Conservation (phyloP, 768 basidiomycete genomes). For the Austroboletus festivus region DNA sequence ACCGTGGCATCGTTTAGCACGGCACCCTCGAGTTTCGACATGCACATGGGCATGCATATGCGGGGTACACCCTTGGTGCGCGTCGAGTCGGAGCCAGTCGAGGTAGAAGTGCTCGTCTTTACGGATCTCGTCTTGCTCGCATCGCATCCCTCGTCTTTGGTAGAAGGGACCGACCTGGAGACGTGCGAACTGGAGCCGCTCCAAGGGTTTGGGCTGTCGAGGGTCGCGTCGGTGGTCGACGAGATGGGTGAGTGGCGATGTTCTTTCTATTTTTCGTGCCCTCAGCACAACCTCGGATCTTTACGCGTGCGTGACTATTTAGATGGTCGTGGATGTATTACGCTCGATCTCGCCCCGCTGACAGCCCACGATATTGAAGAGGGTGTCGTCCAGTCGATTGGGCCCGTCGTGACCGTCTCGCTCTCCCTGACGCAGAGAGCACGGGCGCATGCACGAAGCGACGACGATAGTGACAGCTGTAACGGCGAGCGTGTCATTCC, state of each 20-base stretch:
- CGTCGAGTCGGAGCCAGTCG: constrained; percentile 23
- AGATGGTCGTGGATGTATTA: constrained; percentile 35
- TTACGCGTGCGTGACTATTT: too few species aligned
- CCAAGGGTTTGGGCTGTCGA: constrained; percentile 43
- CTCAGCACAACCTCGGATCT: neutral
- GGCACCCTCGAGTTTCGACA: constrained; percentile 30
- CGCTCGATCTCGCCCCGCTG: constrained; percentile 52
- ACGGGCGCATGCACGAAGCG: too few species aligned
- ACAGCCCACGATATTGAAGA: constrained; percentile 37
- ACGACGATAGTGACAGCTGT: neutral
- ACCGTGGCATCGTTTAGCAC: constrained; percentile 27
- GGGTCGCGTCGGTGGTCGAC: constrained; percentile 47
- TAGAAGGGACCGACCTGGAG: constrained; percentile 16
- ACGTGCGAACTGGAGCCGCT: constrained; percentile 41
- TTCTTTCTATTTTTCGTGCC: neutral
- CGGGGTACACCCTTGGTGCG: constrained; percentile 19
- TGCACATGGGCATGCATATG: constrained; percentile 7
- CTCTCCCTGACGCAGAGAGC: constrained; percentile 28
- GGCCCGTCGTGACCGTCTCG: constrained; percentile 34
- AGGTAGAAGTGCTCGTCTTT: constrained; percentile 52
- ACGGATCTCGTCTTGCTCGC: constrained; percentile 68
- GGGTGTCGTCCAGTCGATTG: constrained; percentile 33
- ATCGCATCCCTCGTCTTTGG: constrained; percentile 19
- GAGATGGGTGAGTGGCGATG: constrained; percentile 20
- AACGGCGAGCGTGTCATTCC: neutral